Percentiles rank a stretch among this genome's conserved stretches.
These are phyloP conservation scores for Epichloe glyceriae DNA, from an alignment of 2,329 filamentous ascomycete genomes.

Conservation along the genomic window DNA sequence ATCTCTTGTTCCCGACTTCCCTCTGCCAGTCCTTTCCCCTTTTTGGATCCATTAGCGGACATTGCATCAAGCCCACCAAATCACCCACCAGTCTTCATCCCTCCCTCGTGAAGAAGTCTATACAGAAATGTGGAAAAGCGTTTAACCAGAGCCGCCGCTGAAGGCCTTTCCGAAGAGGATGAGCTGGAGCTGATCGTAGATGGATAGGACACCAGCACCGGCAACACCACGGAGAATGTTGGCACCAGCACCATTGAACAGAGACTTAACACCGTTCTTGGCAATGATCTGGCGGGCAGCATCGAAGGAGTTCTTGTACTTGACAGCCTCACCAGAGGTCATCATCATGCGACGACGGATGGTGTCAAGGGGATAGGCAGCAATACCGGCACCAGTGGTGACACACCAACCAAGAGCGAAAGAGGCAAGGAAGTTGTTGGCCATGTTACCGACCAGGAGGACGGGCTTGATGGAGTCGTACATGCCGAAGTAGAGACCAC, in stretches of 20 bases:
- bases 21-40: conserved; percentile 33
- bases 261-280: conserved; percentile 94
- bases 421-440: conserved; percentile 98
- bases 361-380: conserved; percentile 99
- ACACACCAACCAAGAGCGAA: conserved; percentile 98
- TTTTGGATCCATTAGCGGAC: conserved; percentile 27
- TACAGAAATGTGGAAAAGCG: conserved; percentile 25
- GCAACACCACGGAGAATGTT: conserved; percentile 99
- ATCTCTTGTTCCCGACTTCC: conserved; percentile 28
- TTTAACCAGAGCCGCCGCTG: conserved; percentile 52
- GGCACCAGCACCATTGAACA: conserved; percentile 99
- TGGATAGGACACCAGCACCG: conserved; percentile 99
- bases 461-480: conserved; percentile 99
- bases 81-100: conserved; percentile 18
- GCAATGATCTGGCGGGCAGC: conserved; percentile 93
- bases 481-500: conserved; percentile 99
- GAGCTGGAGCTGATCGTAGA: conserved; percentile 99
- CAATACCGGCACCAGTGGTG: conserved; percentile 99
- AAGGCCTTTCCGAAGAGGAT: conserved; percentile 99
- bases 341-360: conserved; percentile 99
- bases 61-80: conserved; percentile 24
- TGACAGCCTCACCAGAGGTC: conserved; percentile 94
- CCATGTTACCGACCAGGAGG: conserved; percentile 76
- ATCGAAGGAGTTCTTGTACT: conserved; percentile 96
- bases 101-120: conserved; percentile 24